Percentiles rank a stretch among this genome's conserved stretches.
phyloP scores from a whole-genome alignment of 345 rosid species.

The Streptanthus diversifolius region DNA sequence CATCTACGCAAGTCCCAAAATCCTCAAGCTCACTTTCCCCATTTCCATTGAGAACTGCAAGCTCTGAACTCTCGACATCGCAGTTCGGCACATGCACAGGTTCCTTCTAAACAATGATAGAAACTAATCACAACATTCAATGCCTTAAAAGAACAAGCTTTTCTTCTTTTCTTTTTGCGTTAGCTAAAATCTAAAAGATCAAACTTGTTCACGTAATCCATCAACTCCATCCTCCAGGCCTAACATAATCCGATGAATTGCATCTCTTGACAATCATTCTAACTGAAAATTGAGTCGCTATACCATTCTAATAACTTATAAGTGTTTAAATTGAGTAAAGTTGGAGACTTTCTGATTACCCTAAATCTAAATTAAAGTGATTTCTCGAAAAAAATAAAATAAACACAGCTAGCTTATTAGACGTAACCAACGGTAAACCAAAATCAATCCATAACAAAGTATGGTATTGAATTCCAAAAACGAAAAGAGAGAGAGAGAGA shows the following conservation, averaged over 20 bases:
- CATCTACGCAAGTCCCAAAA: constrained; percentile 38
- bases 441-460: not conserved
- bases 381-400: not conserved
- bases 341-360: constrained; percentile 10
- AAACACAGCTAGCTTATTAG: not conserved
- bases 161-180: not conserved
- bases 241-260: not conserved
- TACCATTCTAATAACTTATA: not conserved
- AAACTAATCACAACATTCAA: not conserved
- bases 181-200: not conserved
- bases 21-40: constrained; percentile 35
- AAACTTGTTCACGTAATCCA: not conserved
- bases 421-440: not conserved
- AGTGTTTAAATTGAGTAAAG: constrained; percentile 2
- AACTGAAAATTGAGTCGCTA: not conserved
- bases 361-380: not conserved
- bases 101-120: constrained; percentile 25
- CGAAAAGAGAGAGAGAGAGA: not conserved
- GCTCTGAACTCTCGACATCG: constrained; percentile 17
- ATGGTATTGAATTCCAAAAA: not conserved
- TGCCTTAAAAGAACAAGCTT: not conserved
- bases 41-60: constrained; percentile 15
- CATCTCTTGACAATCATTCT: not conserved
- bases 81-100: constrained; percentile 22
- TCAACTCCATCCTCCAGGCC: not conserved